These are phyloP conservation scores for Nigrospora osmanthi DNA, from an alignment of 2,329 filamentous ascomycete species.

Conservation along the genomic window DNA sequence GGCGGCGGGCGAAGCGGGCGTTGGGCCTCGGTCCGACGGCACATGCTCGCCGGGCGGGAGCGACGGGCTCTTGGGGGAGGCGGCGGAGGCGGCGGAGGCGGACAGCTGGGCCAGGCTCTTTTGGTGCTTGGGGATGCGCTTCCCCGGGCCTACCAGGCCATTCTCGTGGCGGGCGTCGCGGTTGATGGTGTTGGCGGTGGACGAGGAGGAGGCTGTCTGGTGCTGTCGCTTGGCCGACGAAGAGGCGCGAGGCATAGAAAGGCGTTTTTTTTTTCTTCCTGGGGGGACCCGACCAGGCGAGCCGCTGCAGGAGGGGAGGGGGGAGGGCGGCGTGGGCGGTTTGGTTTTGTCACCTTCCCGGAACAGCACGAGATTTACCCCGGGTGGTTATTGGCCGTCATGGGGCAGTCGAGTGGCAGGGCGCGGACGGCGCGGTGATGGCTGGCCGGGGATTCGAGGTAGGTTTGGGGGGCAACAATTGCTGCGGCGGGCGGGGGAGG, in stretches of 20 bases:
- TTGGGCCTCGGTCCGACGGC: neutral
- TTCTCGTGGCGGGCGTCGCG: slow-evolving; percentile 77
- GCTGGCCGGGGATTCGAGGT: no score
- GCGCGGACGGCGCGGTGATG: neutral
- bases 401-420: neutral
- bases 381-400: slow-evolving; percentile 2
- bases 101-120: slow-evolving; percentile 40
- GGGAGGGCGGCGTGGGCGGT: neutral
- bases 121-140: slow-evolving; percentile 38
- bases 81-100: slow-evolving; percentile 18
- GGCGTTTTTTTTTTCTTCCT: slow-evolving; percentile 8
- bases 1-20: neutral
- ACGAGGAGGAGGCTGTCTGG: slow-evolving; percentile 8
- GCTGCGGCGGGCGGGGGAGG: neutral
- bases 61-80: slow-evolving; percentile 12
- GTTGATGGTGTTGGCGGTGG: slow-evolving; percentile 47
- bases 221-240: slow-evolving; percentile 54
- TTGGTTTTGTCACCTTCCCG: slow-evolving; percentile 1
- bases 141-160: slow-evolving; percentile 74
- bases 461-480: no score
- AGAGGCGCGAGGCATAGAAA: slow-evolving; percentile 55
- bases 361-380: slow-evolving; percentile 4
- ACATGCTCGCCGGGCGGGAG: slow-evolving; percentile 8
- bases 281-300: no score
- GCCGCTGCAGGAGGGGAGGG: neutral